Base-by-base conservation (phyloP, 2,329 filamentous ascomycete species). In the Sporothrix globosa region DNA sequence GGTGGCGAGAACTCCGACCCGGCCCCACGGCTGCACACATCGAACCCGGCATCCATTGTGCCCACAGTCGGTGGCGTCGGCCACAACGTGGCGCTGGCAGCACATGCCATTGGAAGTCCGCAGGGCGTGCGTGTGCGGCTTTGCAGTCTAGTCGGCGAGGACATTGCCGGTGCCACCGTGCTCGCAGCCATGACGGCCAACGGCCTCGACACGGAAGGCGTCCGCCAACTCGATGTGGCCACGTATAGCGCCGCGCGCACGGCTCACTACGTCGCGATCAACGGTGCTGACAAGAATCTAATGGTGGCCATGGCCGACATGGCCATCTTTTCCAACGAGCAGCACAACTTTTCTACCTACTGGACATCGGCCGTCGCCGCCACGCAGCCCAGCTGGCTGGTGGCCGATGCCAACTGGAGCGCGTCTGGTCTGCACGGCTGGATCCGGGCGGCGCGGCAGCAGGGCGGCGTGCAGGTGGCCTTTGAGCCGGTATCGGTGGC, bases 291-390 rank as follows among this genome's bases (percentile, higher is more conserved):
- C 72, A 96, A 93, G 79, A 91, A 94, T 73, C 87, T 99, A 2
- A 85, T 94, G n/a, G 81, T 97, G 73, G 95, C 93, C 60, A 97
- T 97, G 92, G 94, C 95, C 4, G 96, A 98, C 77, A 97, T 98
- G 93, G 87, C 85, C 69, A 95, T 97, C 75, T 87, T 97, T 30
- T 34, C 53, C 11, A 56, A 48, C 46, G 61, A 58, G 14, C 44
- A 67, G 17, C 81, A 85, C 72, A 82, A 83, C 0, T 85, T 86
- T 72, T 79, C 84, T 0, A 78, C 83, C 10, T 81, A 85, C 74
- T 93, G 90, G 89, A 84, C 85, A 66, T 84, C 87, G 1, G 82
- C 87, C 39, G 81, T 93, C 9, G 79, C 81, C 14, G 79, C 82
- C 3, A 82, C 85, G 14, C 84, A 82, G 75, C 92, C 90, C n/a